Conservation (phyloP, 176 grass and related monocot species). For the Dactylis glomerata region DNA sequence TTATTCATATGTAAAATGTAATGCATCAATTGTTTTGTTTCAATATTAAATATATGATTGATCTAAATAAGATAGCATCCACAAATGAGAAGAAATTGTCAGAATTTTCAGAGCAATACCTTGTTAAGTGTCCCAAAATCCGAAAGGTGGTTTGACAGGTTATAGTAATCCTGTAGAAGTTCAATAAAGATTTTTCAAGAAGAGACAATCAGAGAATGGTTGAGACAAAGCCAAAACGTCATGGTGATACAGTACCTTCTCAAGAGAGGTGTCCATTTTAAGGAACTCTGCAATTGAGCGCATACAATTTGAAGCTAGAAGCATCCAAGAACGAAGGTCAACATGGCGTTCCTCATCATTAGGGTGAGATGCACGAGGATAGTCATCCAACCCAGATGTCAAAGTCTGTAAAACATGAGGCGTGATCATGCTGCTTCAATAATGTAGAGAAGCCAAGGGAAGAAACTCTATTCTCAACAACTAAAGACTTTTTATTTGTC, state of each 20-base stretch:
- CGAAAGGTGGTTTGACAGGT: slow-evolving; percentile 74
- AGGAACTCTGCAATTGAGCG: slow-evolving; percentile 73
- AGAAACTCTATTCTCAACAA: slow-evolving; percentile 11
- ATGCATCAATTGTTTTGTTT: not conserved
- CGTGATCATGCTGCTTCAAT: slow-evolving; percentile 1
- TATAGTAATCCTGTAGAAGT: slow-evolving; percentile 68
- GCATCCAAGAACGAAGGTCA: slow-evolving; percentile 95
- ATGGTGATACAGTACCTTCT: slow-evolving; percentile 48
- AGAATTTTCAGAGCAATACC: slow-evolving; percentile 44
- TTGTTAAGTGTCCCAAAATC: slow-evolving; percentile 80
- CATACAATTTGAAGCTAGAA: slow-evolving; percentile 90
- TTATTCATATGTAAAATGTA: not conserved
- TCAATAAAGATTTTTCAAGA: slow-evolving; percentile 5
- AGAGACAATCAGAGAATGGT: not conserved
- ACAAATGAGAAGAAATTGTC: slow-evolving; percentile 13
- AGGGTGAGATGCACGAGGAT: slow-evolving; percentile 94
- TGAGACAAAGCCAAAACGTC: slow-evolving; percentile 16
- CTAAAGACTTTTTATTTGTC: slow-evolving; percentile 6
- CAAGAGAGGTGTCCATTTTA: slow-evolving; percentile 55
- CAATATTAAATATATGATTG: not conserved
- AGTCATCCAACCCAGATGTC: slow-evolving; percentile 95
- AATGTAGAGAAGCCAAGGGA: slow-evolving; percentile 3
- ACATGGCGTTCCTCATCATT: slow-evolving; percentile 89
- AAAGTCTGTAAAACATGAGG: slow-evolving; percentile 65
- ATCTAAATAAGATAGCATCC: not conserved